Evolutionary conservation across 2,329 filamentous ascomycete genomes (phyloP).

Genomic region (Diaporthe vaccinii): DNA sequence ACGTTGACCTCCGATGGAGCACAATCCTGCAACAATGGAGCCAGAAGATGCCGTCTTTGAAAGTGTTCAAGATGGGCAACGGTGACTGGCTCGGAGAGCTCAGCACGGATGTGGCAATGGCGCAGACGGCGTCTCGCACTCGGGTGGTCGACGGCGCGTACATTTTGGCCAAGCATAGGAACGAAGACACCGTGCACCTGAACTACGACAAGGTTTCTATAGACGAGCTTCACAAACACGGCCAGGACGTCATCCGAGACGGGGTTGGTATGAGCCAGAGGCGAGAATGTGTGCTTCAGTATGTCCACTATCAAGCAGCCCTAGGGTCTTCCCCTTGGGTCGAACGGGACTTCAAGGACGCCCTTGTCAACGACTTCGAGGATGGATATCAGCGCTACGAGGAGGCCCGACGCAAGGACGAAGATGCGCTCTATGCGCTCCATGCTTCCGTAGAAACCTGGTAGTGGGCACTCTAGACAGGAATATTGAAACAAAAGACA

Average conservation of each 20-base stretch:
- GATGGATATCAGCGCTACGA: constrained; percentile 27
- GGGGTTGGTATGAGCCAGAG: constrained; percentile 13
- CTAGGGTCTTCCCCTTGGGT: constrained; percentile 12
- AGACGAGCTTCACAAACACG: not conserved
- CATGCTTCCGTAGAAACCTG: not conserved
- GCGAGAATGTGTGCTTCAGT: constrained; percentile 24
- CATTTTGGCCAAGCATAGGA: not conserved
- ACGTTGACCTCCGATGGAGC: constrained; percentile 30
- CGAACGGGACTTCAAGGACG: constrained; percentile 27
- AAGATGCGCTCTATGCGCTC: not conserved
- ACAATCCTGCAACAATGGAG: constrained; percentile 7
- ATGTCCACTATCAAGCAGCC: constrained; percentile 12
- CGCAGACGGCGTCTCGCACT: not conserved
- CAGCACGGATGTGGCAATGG: not conserved
- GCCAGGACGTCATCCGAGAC: not conserved
- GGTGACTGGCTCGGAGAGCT: constrained; percentile 20
- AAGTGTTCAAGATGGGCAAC: constrained; percentile 31
- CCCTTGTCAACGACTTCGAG: constrained; percentile 10
- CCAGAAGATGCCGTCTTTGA: constrained; percentile 19
- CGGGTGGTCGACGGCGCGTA: not conserved
- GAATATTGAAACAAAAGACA: not conserved
- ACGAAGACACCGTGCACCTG: not conserved
- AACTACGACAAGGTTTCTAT: constrained; percentile 32
- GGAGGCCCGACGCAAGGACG: not conserved
- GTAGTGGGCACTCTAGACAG: not conserved